Evolutionary conservation across 78 protist genomes (phyloP), one percentile per base, ranked within the genome.

Genomic region (Dictyostelium intermedium): DNA sequence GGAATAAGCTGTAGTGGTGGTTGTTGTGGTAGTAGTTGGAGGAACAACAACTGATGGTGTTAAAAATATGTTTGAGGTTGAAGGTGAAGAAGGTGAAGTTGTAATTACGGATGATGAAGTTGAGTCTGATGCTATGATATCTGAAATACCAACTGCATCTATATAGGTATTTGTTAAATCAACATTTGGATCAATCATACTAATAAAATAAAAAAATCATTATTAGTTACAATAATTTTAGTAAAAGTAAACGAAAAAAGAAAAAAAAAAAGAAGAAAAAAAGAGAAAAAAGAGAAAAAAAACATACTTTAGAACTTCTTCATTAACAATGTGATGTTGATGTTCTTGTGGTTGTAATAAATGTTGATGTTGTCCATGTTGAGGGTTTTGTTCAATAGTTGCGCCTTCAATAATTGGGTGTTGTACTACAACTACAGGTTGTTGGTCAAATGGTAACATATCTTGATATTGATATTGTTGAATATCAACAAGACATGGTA

Each of bases 321-420:
- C 74, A 27, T 66, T 30, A 11, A 66, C 74, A 27, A 66, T 11
- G 13, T 60, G 69, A 2, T 61, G 72, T 9, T 61, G 72, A 9
- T 66, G 74, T 66, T 72, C 41, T 32, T 72, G n/a, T n/a, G n/a
- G n/a, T n/a, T n/a, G 79, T 72, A 30, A 35, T 72, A 72, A 72
- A 32, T 27, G 37, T 25, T 69, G 47, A n/a, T 63, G 73, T 25
- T 63, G 84, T 37, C 45, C 30, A 0, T 83, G 77, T 27, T 32
- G 77, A 1, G 0, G 9, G 34, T n/a, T 61, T 25, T 63, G 73
- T 8, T 66, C 39, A 27, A 56, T 56, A 56, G 27, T 20, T 56
- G 66, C n/a, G 27, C 1, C 20, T 4, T 56, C 2, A 5, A 18
- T 20, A 23, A 20, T 56, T 56, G 66, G 27, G 6, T 56, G 18